Evolutionary conservation across 305 asterid species (phyloP), one percentile per base, ranked within the genome.

Genomic region (Stenogyne calaminthoides): DNA sequence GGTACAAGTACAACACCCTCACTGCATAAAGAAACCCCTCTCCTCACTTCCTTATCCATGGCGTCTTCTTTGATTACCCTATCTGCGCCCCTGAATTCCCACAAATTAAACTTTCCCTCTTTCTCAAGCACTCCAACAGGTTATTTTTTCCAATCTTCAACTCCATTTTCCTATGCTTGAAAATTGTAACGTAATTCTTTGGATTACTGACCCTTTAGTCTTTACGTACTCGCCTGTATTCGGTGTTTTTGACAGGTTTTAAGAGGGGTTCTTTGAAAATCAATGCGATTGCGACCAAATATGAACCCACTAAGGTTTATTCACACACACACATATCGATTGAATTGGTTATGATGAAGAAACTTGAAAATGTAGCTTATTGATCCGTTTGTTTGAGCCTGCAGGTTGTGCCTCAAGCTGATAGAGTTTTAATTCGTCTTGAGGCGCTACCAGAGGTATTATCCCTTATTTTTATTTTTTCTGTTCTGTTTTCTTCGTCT

Each of bases 241-340:
- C 14, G 25, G n/a, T 0, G 25, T 0, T 18, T 52, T 16, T 52
- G 11, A 22, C 86, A 88, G 96, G 88, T 79, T 42, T 77, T 25
- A 71, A 63, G 75, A 82, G 80, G 72, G 79, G 77, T 51, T 60
- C 77, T 61, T 78, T 91, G 72, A 85, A 86, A 84, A 80, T 93
- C 55, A 84, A 75, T 76, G 96, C 97, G 42, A 72, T 91, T 80
- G 81, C 86, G 29, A 87, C 73, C 58, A 85, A 76, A 73, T 86
- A 80, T 68, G 98, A 93, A 66, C 96, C 97, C 74, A 14, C 92
- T 25, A 91, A 91, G 95, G 98, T 91, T 8, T 55, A 20, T 9
- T 1, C 11, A 16, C 7, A 18, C 4, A n/a, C n/a, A 52, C 11
- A 7, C 6, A 40, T 9, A 37, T 40, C 20, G 55, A 4, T 5